These are phyloP conservation scores for Aspergillus flavus DNA, from an alignment of 2,329 filamentous ascomycete species.

Conservation along the genomic window DNA sequence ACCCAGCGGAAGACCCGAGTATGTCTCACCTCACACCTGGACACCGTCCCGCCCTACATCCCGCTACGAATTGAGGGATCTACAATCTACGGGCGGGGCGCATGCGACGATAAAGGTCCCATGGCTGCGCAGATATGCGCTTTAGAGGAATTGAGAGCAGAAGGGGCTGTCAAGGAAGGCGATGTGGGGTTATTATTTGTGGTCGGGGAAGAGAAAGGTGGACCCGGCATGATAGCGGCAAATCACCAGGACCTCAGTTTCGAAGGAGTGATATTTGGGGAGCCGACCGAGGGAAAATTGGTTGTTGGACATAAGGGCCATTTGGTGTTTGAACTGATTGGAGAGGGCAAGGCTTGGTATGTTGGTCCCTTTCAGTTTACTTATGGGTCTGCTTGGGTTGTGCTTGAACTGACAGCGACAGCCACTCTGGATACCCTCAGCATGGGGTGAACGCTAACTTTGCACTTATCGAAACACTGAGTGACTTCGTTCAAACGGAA, in stretches of 20 bases:
- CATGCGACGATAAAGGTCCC: slow-evolving; percentile 64
- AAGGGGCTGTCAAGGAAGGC: slow-evolving; percentile 44
- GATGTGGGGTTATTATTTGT: slow-evolving; percentile 67
- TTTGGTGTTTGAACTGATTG: slow-evolving; percentile 35
- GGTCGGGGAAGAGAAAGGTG: slow-evolving; percentile 58
- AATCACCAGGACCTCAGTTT: slow-evolving; percentile 47
- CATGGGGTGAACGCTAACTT: slow-evolving; percentile 36
- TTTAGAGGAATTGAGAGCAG: slow-evolving; percentile 56
- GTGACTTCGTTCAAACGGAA: slow-evolving; percentile 20
- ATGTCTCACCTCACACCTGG: slow-evolving; percentile 41
- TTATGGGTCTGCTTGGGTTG: neutral
- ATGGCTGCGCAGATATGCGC: slow-evolving; percentile 76
- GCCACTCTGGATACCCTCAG: slow-evolving; percentile 44
- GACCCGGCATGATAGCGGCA: slow-evolving; percentile 58
- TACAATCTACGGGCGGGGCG: slow-evolving; percentile 67
- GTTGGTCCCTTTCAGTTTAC: neutral
- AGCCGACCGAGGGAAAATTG: slow-evolving; percentile 59
- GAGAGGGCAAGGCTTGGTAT: slow-evolving; percentile 26
- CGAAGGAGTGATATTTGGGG: slow-evolving; percentile 56
- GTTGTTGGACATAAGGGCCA: slow-evolving; percentile 57
- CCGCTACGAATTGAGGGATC: slow-evolving; percentile 58
- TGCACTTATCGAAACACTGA: slow-evolving; percentile 36
- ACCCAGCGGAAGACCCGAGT: slow-evolving; percentile 30
- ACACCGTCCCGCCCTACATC: slow-evolving; percentile 70
- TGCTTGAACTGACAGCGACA: slow-evolving; percentile 8